Conservation (phyloP, 1,284 basidiomycete species). For the Malassezia cuniculi region DNA sequence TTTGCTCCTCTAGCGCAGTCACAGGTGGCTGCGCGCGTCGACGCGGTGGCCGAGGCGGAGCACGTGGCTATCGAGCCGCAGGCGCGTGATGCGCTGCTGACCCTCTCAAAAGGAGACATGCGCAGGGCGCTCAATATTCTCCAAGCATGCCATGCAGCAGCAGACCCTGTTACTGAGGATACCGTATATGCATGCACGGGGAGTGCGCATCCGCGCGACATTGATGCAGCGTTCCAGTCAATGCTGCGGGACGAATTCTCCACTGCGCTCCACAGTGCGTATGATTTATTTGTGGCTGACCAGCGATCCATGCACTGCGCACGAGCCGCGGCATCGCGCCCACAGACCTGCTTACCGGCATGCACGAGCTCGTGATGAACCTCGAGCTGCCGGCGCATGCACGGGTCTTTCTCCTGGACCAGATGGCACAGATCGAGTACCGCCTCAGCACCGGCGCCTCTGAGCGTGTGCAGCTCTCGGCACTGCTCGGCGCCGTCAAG, state of each 20-base stretch:
- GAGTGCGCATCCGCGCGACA: constrained; percentile 83
- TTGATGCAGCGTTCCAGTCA: constrained; percentile 79
- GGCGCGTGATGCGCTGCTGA: constrained; percentile 76
- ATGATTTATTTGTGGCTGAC: neutral
- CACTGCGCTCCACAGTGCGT: constrained; percentile 70
- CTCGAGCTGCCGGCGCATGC: constrained; percentile 73
- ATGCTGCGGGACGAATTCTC: constrained; percentile 97
- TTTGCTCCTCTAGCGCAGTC: constrained; percentile 82
- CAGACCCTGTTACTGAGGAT: constrained; percentile 68
- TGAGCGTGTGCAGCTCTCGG: constrained; percentile 88
- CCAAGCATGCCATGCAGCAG: constrained; percentile 94
- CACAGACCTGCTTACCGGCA: constrained; percentile 84
- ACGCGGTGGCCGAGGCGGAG: constrained; percentile 70
- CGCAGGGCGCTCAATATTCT: constrained; percentile 86
- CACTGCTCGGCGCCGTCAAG: constrained; percentile 83
- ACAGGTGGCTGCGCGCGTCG: constrained; percentile 72
- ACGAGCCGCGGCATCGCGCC: constrained; percentile 82
- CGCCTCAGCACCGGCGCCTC: constrained; percentile 80
- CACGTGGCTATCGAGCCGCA: constrained; percentile 55
- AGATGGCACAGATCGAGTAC: constrained; percentile 69
- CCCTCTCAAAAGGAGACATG: constrained; percentile 93
- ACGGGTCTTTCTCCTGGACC: constrained; percentile 81
- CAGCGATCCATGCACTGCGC: constrained; percentile 77
- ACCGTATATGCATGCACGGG: constrained; percentile 96
- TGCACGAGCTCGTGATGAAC: constrained; percentile 77